phyloP scores from a whole-genome alignment of 306 rosid genomes.

The Medicago arabica region DNA sequence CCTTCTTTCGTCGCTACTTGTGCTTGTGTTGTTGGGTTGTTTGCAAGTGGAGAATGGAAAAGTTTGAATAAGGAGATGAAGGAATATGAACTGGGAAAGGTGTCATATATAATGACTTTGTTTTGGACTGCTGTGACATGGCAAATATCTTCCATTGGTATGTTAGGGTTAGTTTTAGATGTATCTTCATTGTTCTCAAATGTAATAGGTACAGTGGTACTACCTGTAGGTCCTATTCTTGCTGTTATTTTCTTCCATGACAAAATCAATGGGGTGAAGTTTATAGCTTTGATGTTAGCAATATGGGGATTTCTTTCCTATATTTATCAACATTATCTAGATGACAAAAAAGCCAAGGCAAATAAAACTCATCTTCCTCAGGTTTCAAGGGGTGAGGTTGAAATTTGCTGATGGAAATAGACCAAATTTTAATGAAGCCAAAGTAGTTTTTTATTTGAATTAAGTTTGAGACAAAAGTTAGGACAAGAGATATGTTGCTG shows the following conservation, averaged over 20 bases:
- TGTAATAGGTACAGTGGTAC: slow-evolving; percentile 54
- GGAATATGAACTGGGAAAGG: slow-evolving; percentile 53
- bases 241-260: slow-evolving; percentile 58
- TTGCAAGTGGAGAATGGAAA: slow-evolving; percentile 70
- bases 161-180: slow-evolving; percentile 65
- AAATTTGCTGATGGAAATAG: slow-evolving; percentile 42
- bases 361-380: slow-evolving; percentile 28
- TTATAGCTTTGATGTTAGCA: slow-evolving; percentile 61
- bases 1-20: slow-evolving; percentile 53
- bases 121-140: slow-evolving; percentile 68
- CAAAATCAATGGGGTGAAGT: slow-evolving; percentile 59
- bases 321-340: slow-evolving; percentile 60
- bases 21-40: slow-evolving; percentile 58
- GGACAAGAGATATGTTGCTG: too few species aligned
- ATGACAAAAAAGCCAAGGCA: slow-evolving; percentile 50
- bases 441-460: background rate
- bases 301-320: slow-evolving; percentile 69
- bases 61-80: slow-evolving; percentile 53
- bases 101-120: slow-evolving; percentile 67
- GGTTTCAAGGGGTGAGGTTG: slow-evolving; percentile 37
- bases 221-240: slow-evolving; percentile 61
- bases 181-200: slow-evolving; percentile 69
- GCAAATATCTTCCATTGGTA: slow-evolving; percentile 59
- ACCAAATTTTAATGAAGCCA: slow-evolving; percentile 3
- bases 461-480: background rate